These are phyloP conservation scores for Hemerocallis citrina DNA, from an alignment of 106 monocot species.

Conservation along the genomic window DNA sequence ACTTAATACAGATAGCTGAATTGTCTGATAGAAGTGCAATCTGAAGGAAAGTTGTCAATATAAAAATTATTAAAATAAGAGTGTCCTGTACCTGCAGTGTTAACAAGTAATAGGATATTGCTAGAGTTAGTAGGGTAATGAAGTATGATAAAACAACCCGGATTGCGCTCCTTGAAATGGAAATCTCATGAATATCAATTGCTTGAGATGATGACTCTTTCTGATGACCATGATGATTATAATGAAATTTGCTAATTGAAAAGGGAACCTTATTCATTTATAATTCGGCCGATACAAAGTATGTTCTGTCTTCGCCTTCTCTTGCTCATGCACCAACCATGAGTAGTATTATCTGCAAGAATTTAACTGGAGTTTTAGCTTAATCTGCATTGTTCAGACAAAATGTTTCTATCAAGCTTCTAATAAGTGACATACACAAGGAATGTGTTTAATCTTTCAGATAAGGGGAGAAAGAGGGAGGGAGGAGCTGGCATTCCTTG, in stretches of 20 bases:
- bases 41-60: background rate
- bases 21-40: background rate
- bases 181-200: slow-evolving; percentile 35
- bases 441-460: no score
- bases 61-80: background rate
- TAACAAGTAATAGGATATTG: slow-evolving; percentile 5
- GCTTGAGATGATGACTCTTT: slow-evolving; percentile 3
- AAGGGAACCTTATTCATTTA: slow-evolving; percentile 2
- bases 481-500: no score
- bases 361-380: no score
- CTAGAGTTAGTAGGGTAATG: slow-evolving; percentile 12
- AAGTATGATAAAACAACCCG: slow-evolving; percentile 19
- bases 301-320: no score
- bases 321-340: no score
- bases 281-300: no score
- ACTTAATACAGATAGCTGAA: background rate
- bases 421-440: no score
- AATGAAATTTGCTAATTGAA: slow-evolving; percentile 14
- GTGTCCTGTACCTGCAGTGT: slow-evolving; percentile 17
- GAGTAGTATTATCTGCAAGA: no score
- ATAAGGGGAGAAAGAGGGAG: no score
- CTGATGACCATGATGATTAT: slow-evolving; percentile 10
- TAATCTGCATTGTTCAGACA: no score
- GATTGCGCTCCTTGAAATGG: slow-evolving; percentile 15
- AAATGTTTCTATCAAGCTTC: no score